Evolutionary conservation across 164 flowering plant species (phyloP), one percentile per base, ranked within the genome.

Genomic region (Protea cynaroides): DNA sequence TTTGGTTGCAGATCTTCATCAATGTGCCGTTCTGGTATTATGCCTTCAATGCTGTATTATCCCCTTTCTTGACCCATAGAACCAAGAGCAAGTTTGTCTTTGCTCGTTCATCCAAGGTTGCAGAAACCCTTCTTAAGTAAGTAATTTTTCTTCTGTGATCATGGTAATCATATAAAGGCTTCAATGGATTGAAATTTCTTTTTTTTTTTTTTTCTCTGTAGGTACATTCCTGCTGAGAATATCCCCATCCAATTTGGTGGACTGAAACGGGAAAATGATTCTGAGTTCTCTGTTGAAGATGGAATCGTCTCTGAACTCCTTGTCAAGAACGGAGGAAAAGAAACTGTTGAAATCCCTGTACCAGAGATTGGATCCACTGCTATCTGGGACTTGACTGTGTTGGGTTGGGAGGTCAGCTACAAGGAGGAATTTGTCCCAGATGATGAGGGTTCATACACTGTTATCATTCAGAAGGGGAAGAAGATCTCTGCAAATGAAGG

Each of bases 361-460:
- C 0, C 70, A 4, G 81, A 85, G 90, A 72, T 43, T 52, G 85
- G 81, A 68, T 62, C 47, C 1, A 76, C 78, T 49, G 21, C 77
- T 23, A 34, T 78, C 2, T 88, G 96, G 96, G 96, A 85, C 63
- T 18, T 85, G 47, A 71, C 69, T 40, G 92, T 89, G 10, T 3
- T 81, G 72, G 96, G 96, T 0, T 83, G 91, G 95, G 95, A 86
- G 37, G 87, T 88, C 80, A 82, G 46, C 70, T 85, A 89, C 84
- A 83, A 78, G 68, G 92, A 81, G 57, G 96, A 89, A 49, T 89
- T 86, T 62, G 79, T 83, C 5, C 92, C 96, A 4, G 50, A 44
- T 7, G 88, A 83, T 17, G 84, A 86, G 34, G 83, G 84, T 0
- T 78, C 84, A 7, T 89, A 89, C 76, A 78, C 89, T 9, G 56